Evolutionary conservation across 352 stramenopile genomes (phyloP).

Genomic region (Pythium volutum): DNA sequence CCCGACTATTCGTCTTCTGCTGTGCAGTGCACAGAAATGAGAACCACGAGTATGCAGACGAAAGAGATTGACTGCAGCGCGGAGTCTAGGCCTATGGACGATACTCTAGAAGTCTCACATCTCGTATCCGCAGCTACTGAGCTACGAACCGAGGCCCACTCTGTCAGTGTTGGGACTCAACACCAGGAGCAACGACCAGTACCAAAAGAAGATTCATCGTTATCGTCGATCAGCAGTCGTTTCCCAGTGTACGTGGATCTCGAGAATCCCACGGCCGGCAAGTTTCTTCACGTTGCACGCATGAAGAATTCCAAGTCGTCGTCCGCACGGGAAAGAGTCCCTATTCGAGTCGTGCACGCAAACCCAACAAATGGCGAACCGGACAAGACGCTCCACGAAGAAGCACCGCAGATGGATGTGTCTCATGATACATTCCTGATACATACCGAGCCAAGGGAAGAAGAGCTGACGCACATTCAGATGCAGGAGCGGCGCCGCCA

Average conservation of each 20-base stretch:
- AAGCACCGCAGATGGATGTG: too few species aligned
- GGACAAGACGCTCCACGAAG: too few species aligned
- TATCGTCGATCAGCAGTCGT: background rate
- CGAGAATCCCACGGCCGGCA: background rate
- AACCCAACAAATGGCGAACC: background rate
- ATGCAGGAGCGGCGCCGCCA: constrained; percentile 8
- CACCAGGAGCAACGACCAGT: background rate
- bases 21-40: constrained; percentile 12
- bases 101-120: background rate
- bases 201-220: background rate
- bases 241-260: constrained; percentile 26
- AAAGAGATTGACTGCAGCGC: background rate
- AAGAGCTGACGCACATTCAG: background rate
- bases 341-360: background rate
- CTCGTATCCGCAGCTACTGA: background rate
- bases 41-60: constrained; percentile 18
- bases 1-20: background rate
- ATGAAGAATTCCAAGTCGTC: background rate
- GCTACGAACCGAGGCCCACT: background rate
- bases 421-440: background rate
- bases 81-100: background rate
- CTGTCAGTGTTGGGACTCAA: background rate
- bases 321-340: background rate
- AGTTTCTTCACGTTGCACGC: constrained; percentile 10
- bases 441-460: background rate